phyloP scores from a whole-genome alignment of 1,139 yeast species.

The Blastobotrys aristatus region DNA sequence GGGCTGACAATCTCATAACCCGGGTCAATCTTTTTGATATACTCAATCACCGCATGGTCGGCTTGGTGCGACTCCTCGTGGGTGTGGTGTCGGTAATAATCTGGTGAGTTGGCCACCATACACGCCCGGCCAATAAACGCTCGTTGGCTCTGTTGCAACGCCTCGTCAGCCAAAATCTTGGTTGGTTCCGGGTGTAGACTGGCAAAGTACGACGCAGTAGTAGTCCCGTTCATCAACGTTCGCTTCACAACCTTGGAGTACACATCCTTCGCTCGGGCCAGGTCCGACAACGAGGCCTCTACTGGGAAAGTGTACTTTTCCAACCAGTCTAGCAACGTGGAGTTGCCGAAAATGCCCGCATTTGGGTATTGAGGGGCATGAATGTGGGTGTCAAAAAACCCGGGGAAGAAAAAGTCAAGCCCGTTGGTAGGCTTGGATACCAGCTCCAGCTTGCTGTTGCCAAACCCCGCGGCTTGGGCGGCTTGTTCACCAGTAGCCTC shows the following conservation, averaged over 20 bases:
- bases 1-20: slow-evolving; percentile 51
- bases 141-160: slow-evolving; percentile 67
- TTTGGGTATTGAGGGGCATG: slow-evolving; percentile 98
- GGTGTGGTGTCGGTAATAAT: slow-evolving; percentile 57
- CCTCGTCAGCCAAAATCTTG: slow-evolving; percentile 66
- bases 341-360: slow-evolving; percentile 79
- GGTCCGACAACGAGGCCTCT: slow-evolving; percentile 56
- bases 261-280: slow-evolving; percentile 51
- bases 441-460: slow-evolving; percentile 13
- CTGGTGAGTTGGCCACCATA: slow-evolving; percentile 73
- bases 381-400: slow-evolving; percentile 90
- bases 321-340: slow-evolving; percentile 86
- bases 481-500: slow-evolving; percentile 17
- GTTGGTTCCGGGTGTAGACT: slow-evolving; percentile 78
- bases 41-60: slow-evolving; percentile 52
- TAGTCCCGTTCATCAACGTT: slow-evolving; percentile 76
- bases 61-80: slow-evolving; percentile 52
- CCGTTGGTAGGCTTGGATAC: slow-evolving; percentile 6
- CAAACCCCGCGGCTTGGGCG: slow-evolving; percentile 22
- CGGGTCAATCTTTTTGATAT: slow-evolving; percentile 52
- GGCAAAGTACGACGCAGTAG: slow-evolving; percentile 88
- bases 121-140: slow-evolving; percentile 95
- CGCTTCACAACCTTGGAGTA: slow-evolving; percentile 61
- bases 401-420: slow-evolving; percentile 69
- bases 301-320: slow-evolving; percentile 81